phyloP scores from a whole-genome alignment of 2,329 filamentous ascomycete species.

The Ophiocordyceps sinensis region DNA sequence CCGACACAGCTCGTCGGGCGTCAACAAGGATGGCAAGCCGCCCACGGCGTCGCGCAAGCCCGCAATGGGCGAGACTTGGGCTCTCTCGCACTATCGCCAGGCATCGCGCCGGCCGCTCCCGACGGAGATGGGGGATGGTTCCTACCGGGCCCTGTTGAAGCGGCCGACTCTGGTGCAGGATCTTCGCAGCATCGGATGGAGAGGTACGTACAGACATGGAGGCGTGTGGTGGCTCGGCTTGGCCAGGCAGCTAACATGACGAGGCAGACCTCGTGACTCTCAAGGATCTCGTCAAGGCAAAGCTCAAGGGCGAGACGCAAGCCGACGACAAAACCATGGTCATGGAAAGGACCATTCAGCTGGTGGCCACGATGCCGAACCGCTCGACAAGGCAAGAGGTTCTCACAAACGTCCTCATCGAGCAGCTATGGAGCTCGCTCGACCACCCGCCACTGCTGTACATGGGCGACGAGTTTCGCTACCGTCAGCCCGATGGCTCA shows the following conservation, averaged over 20 bases:
- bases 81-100: constrained; percentile 18
- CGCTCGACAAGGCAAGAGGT: constrained; percentile 45
- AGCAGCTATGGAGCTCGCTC: constrained; percentile 55
- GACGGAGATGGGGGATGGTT: constrained; percentile 47
- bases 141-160: constrained; percentile 33
- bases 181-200: constrained; percentile 36
- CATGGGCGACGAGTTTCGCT: constrained; percentile 46
- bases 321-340: constrained; percentile 65
- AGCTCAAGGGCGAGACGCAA: constrained; percentile 47
- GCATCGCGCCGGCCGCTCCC: constrained; percentile 49
- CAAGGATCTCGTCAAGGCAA: constrained; percentile 42
- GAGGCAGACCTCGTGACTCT: constrained; percentile 46
- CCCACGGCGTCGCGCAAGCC: background rate
- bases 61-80: constrained; percentile 3
- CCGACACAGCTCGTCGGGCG: background rate
- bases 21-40: background rate
- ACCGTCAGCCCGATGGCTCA: constrained; percentile 55
- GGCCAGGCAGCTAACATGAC: constrained; percentile 5
- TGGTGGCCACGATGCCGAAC: constrained; percentile 50
- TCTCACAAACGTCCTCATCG: constrained; percentile 53
- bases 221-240: background rate
- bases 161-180: constrained; percentile 40
- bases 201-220: constrained; percentile 20
- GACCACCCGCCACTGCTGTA: constrained; percentile 59
- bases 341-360: constrained; percentile 59